Conservation (phyloP, 1,284 basidiomycete genomes). For the Ustilago trichophora region DNA sequence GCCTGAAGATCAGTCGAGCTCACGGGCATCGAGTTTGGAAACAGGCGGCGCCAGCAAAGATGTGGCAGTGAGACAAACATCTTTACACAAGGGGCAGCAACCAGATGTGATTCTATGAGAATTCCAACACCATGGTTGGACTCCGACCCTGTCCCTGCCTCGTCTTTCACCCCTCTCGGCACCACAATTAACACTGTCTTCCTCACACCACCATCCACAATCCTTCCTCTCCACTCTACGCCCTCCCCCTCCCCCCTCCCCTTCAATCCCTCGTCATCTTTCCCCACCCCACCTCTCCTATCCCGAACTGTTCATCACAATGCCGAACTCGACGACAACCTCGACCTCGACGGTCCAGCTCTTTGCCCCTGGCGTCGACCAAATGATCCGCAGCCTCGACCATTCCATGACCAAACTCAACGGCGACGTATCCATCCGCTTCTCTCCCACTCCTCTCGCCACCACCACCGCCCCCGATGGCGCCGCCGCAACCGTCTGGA, state of each 20-base stretch:
- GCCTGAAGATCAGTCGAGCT: constrained; percentile 7
- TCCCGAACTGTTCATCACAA: background rate
- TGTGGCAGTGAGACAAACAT: too few relatives aligned
- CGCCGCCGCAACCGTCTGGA: constrained; percentile 40
- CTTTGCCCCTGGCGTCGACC: constrained; percentile 36
- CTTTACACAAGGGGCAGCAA: too few relatives aligned
- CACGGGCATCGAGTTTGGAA: too few relatives aligned
- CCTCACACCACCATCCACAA: constrained; percentile 1
- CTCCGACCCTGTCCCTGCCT: constrained; percentile 5
- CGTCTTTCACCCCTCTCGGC: background rate
- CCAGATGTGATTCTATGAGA: too few relatives aligned
- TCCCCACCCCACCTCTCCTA: background rate
- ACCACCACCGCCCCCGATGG: constrained; percentile 39
- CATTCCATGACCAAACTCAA: constrained; percentile 10
- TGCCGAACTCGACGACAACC: constrained; percentile 2
- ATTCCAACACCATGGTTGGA: too few relatives aligned
- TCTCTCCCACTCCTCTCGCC: constrained; percentile 28
- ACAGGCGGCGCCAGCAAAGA: too few relatives aligned
- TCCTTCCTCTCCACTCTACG: constrained; percentile 1
- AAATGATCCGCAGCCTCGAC: constrained; percentile 32
- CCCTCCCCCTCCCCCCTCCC: background rate
- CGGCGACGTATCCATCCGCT: constrained; percentile 20
- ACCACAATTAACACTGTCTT: background rate
- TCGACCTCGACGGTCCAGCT: constrained; percentile 25
- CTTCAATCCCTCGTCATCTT: background rate